phyloP scores from a whole-genome alignment of 495 filamentous ascomycete species.

The Neurospora sp. region DNA sequence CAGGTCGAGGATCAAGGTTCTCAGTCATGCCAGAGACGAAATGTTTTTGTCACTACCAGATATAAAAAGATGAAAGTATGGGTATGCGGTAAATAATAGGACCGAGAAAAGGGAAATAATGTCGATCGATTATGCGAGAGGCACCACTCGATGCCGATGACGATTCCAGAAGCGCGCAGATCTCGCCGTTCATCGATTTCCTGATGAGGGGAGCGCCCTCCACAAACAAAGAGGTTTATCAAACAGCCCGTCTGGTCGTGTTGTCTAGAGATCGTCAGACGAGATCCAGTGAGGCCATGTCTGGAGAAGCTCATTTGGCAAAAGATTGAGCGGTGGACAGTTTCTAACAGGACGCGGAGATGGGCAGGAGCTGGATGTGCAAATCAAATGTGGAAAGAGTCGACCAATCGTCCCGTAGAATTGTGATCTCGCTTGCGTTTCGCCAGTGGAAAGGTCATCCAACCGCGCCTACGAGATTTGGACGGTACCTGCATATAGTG shows the following conservation, averaged over 20 bases:
- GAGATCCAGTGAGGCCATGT: conserved; percentile 3
- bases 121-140: not conserved
- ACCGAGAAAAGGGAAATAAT: not conserved
- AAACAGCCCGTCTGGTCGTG: not conserved
- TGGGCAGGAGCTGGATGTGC: not conserved
- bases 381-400: conserved; percentile 4
- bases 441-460: not conserved
- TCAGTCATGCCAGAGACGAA: not conserved
- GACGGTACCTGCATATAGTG: conserved; percentile 13
- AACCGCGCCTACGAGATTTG: not conserved
- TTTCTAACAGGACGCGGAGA: not conserved
- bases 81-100: not conserved
- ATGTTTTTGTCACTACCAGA: not conserved
- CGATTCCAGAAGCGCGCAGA: not conserved
- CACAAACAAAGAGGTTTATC: not conserved
- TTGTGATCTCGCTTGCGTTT: conserved; percentile 9
- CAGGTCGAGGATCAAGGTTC: not conserved
- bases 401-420: conserved; percentile 1
- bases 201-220: not conserved
- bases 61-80: not conserved
- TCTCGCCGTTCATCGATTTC: not conserved
- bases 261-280: conserved; percentile 2
- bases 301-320: conserved; percentile 7
- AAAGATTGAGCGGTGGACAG: not conserved
- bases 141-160: not conserved